Percentiles rank a stretch among this genome's conserved stretches.
Conservation (phyloP, 2,329 filamentous ascomycete species). For the Aspergillus brunneoviolaceus region DNA sequence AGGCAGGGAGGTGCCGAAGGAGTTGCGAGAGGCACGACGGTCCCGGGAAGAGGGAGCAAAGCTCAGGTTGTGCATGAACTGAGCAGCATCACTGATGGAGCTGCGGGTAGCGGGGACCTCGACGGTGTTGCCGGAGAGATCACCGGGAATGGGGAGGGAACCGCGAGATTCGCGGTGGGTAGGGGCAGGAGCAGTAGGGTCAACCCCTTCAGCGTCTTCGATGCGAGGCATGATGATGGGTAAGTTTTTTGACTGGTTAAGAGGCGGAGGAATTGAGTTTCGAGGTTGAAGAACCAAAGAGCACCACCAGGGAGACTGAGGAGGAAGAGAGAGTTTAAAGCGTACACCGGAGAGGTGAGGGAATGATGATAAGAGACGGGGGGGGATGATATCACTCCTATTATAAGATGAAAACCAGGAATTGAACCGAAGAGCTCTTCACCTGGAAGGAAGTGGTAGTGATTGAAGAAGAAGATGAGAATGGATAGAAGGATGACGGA, state of each 20-base stretch:
- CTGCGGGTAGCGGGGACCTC: conserved; percentile 70
- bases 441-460: not conserved
- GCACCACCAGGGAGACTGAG: not conserved
- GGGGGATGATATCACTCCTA: conserved; percentile 19
- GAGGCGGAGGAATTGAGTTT: not conserved
- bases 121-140: conserved; percentile 53
- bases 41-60: conserved; percentile 66
- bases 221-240: conserved; percentile 57
- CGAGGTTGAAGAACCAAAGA: not conserved
- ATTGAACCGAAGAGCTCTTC: not conserved
- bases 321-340: conserved; percentile 7
- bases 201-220: conserved; percentile 57
- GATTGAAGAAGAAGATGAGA: conserved; percentile 2
- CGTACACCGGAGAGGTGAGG: not conserved
- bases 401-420: conserved; percentile 3
- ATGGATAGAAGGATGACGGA: conserved; percentile 9
- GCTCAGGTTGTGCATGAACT: conserved; percentile 73
- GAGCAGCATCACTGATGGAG: conserved; percentile 65
- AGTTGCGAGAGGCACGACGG: conserved; percentile 69
- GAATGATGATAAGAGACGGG: not conserved
- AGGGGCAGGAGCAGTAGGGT: conserved; percentile 32
- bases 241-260: conserved; percentile 14
- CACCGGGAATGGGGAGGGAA: conserved; percentile 45
- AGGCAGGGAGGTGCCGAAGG: conserved; percentile 69
- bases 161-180: conserved; percentile 29